phyloP scores from a whole-genome alignment of 345 rosid species.

The Acer negundo region DNA sequence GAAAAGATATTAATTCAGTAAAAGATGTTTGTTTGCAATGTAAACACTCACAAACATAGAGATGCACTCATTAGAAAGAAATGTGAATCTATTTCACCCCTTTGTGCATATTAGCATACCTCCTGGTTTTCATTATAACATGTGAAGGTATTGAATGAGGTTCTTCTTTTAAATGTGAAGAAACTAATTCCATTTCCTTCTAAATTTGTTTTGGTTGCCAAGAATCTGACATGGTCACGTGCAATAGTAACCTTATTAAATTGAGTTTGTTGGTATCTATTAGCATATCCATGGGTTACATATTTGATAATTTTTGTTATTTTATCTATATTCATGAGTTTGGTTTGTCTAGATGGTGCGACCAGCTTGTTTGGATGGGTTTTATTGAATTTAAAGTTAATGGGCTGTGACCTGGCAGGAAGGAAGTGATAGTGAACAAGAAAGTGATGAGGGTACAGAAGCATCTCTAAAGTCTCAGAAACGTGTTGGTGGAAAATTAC shows the following conservation, averaged over 20 bases:
- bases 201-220: neutral
- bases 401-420: constrained; percentile 46
- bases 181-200: neutral
- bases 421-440: constrained; percentile 78
- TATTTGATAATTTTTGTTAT: neutral
- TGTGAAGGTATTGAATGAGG: neutral
- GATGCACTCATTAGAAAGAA: neutral
- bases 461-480: constrained; percentile 53
- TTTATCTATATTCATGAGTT: constrained; percentile 8
- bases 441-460: constrained; percentile 46
- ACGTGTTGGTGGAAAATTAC: constrained; percentile 47
- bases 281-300: neutral
- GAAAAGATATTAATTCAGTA: neutral
- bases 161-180: neutral
- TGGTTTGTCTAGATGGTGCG: neutral
- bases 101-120: neutral
- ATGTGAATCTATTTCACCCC: neutral
- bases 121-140: neutral
- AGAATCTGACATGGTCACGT: neutral
- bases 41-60: neutral
- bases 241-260: neutral
- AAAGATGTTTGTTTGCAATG: neutral
- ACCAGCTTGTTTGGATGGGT: neutral
- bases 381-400: constrained; percentile 22
- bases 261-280: neutral